Conservation (phyloP, 2,329 filamentous ascomycete species). For the Cytospora leucostoma region DNA sequence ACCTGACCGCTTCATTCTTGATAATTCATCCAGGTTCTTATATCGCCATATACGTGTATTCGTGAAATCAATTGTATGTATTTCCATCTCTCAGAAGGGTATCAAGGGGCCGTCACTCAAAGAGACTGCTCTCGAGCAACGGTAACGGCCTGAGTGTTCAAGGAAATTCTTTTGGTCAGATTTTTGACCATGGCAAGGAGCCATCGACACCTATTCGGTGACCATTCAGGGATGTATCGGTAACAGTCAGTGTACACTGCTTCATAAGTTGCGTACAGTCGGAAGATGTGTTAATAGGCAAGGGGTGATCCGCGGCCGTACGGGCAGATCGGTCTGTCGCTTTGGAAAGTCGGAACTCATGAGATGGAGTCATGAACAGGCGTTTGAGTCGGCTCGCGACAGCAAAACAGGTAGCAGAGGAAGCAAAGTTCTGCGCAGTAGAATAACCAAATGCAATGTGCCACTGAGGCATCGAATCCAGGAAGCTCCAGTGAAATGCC, state of each 20-base stretch:
- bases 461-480: constrained; percentile 31
- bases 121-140: constrained; percentile 6
- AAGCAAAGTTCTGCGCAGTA: constrained; percentile 14
- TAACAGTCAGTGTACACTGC: constrained; percentile 10
- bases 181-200: constrained; percentile 17
- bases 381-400: constrained; percentile 10
- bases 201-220: constrained; percentile 20
- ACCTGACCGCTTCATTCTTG: not conserved
- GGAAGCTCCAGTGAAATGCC: constrained; percentile 32
- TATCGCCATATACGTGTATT: constrained; percentile 18
- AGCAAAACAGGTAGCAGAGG: constrained; percentile 15
- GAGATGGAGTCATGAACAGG: constrained; percentile 10
- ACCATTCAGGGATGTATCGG: constrained; percentile 22
- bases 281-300: constrained; percentile 9
- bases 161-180: constrained; percentile 12
- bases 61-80: constrained; percentile 19
- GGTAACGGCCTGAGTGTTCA: constrained; percentile 2
- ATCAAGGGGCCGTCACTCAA: constrained; percentile 19
- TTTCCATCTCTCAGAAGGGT: constrained; percentile 18
- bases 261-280: constrained; percentile 14
- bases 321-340: constrained; percentile 13
- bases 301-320: constrained; percentile 13
- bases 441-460: constrained; percentile 26
- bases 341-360: constrained; percentile 10
- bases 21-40: constrained; percentile 10